Evolutionary conservation across 331 rosid genomes (phyloP), one percentile per base, ranked within the genome.

Genomic region (Stylosanthes scabra): DNA sequence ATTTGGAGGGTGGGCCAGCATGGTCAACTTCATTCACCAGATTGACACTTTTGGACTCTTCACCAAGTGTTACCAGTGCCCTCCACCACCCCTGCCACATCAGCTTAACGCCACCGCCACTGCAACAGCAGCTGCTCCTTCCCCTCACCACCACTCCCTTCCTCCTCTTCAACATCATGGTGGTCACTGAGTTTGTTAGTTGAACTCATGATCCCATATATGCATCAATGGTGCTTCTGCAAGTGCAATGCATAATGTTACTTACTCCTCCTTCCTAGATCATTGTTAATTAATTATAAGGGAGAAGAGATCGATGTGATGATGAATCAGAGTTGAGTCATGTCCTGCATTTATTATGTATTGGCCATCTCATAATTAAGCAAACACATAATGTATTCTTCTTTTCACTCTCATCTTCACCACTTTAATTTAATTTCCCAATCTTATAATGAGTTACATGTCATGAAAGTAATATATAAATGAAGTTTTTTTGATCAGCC

Each of bases 1-100:
- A 62, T 95, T 95, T 41, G 99, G 99, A 3, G 99, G 99, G 61
- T 95, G 99, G 99, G 99, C 99, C 57, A 95, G 99, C 68, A 83
- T 95, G 87, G 86, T 86, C 0, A 95, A 95, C 81, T 95, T 95
- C 74, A 46, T 95, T n/a, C 89, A 68, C 85, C 99, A 95, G 59
- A 90, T 95, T 29, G 97, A 95, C 78, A 87, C 99, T 1, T 95
- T 95, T 29, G 99, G 99, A 27, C 88, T 91, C 47, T 95, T 95
- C 91, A 95, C 99, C 0, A 95, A 95, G 84, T 95, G 99, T 75
- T 95, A 85, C 77, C 99, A 95, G 60, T 95, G 99, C 84, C 93
- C 81, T 5, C 79, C 74, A 8, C 72, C 81, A 1, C 1, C 59
- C 0, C 55, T 64, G 7, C 85, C 78, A 37, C 69, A 42, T 2